Conservation (phyloP, 2,329 filamentous ascomycete genomes). For the Fusarium transvaalense region DNA sequence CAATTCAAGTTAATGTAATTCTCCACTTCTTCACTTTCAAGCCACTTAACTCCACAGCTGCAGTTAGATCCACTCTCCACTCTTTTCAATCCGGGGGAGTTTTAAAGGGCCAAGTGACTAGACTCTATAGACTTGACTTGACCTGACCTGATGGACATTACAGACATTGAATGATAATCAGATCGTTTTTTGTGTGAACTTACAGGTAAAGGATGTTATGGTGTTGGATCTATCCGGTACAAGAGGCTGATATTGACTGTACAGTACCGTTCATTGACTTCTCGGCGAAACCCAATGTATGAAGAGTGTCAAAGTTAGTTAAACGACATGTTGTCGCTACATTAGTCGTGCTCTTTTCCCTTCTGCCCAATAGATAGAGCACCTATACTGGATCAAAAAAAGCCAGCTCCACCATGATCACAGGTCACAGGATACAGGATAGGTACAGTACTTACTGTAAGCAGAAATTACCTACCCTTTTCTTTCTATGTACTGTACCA, state of each 20-base stretch:
- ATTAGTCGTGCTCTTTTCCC: slow-evolving; percentile 19
- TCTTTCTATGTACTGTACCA: background rate
- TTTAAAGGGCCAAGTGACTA: slow-evolving; percentile 13
- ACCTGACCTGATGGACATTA: slow-evolving; percentile 18
- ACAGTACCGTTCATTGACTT: background rate
- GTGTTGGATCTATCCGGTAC: background rate
- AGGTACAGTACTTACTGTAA: slow-evolving; percentile 4
- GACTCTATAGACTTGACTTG: slow-evolving; percentile 16
- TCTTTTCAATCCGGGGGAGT: slow-evolving; percentile 42
- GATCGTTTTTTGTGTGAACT: background rate
- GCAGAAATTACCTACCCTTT: background rate
- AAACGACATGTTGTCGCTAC: background rate
- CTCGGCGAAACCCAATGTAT: slow-evolving; percentile 3
- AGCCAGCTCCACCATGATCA: slow-evolving; percentile 24
- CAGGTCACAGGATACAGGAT: slow-evolving; percentile 10
- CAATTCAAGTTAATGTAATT: slow-evolving; percentile 16
- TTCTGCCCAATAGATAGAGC: slow-evolving; percentile 5
- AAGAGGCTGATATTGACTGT: background rate
- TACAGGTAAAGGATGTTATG: background rate
- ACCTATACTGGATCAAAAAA: slow-evolving; percentile 13
- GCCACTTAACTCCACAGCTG: slow-evolving; percentile 23
- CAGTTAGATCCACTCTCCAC: slow-evolving; percentile 22
- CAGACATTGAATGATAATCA: background rate
- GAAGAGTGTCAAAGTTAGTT: slow-evolving; percentile 4
- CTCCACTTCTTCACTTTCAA: slow-evolving; percentile 14